Evolutionary conservation across 495 filamentous ascomycete species (phyloP), one percentile per base, ranked within the genome.

Genomic region (Cenococcum geophilum): DNA sequence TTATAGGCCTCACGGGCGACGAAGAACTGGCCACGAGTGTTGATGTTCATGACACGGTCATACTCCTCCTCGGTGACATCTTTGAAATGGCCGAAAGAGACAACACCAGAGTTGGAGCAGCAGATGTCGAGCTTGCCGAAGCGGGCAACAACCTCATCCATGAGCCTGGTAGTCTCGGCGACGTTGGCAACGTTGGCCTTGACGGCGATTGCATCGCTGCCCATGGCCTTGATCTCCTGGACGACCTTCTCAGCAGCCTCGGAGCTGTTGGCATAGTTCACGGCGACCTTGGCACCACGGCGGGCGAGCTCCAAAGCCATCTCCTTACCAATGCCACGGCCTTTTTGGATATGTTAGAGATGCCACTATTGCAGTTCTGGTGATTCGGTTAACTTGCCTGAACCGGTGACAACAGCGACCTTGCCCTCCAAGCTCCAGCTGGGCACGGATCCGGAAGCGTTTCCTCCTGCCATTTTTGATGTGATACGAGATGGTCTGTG

Each of bases 1-100:
- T 80, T 81, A 72, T 83, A 84, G 6, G 81, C 86, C 74, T 86
- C 79, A 70, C 85, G 82, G 56, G 83, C 85, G 50, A 89, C 85
- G 76, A 83, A 80, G 68, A 81, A 82, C 69, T 82, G 80, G 34
- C 78, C 80, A 43, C 82, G 82, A 9, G 81, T 79, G 73, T 86
- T 86, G 64, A 80, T 80, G 48, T 70, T 74, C 64, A 82, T 80
- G 63, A 82, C 76, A 23, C 74, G 73, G 71, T 82, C 80, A 57
- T 78, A 82, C 61, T 81, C 77, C 59, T 77, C 78, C 35, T 77
- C 73, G n/a, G 71, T 76, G 16, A 80, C 78, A 52, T 79, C 74
- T 43, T 74, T 72, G 58, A 80, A 59, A 58, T 73, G 66, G 16
- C 75, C 78, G 65, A 82, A 82, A 59, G 75, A 74, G 59, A 80